Evolutionary conservation across 352 stramenopile species (phyloP).

Genomic region (Globisporangium barbulae): DNA sequence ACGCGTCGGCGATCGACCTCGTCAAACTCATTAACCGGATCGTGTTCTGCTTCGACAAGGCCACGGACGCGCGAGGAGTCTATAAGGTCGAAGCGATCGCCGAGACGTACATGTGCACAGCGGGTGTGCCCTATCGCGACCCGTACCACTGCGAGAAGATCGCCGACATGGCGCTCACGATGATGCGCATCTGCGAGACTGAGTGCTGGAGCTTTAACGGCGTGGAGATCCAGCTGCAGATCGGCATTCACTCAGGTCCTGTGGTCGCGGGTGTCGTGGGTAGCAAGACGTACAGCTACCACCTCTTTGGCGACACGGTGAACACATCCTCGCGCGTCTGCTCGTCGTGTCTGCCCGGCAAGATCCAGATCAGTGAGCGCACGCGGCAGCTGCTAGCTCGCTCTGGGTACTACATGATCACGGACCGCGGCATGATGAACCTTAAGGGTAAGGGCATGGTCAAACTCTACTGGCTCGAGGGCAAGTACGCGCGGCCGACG

Average conservation of each 20-base stretch:
- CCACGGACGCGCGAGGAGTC: conserved; percentile 61
- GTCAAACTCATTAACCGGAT: conserved; percentile 87
- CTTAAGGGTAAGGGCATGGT: conserved; percentile 75
- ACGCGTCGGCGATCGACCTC: conserved; percentile 69
- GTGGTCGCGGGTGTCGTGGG: conserved; percentile 83
- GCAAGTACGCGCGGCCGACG: conserved; percentile 30
- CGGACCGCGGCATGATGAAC: conserved; percentile 60
- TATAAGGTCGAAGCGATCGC: conserved; percentile 89
- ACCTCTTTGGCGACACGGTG: conserved; percentile 83
- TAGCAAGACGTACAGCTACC: conserved; percentile 78
- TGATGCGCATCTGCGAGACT: conserved; percentile 68
- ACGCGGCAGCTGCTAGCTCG: conserved; percentile 44
- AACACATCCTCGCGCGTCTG: conserved; percentile 82
- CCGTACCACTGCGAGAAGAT: conserved; percentile 72
- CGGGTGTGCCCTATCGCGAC: conserved; percentile 56
- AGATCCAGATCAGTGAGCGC: conserved; percentile 67
- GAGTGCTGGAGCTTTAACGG: conserved; percentile 72
- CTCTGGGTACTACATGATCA: conserved; percentile 48
- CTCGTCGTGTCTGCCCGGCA: conserved; percentile 57
- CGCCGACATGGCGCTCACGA: conserved; percentile 71
- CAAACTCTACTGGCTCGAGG: conserved; percentile 66
- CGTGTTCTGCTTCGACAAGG: conserved; percentile 82
- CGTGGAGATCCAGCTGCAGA: conserved; percentile 74
- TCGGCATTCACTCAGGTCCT: conserved; percentile 77
- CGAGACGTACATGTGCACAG: conserved; percentile 82